Evolutionary conservation across 148 eudicot species (phyloP).

Genomic region (Amaranthus palmeri): DNA sequence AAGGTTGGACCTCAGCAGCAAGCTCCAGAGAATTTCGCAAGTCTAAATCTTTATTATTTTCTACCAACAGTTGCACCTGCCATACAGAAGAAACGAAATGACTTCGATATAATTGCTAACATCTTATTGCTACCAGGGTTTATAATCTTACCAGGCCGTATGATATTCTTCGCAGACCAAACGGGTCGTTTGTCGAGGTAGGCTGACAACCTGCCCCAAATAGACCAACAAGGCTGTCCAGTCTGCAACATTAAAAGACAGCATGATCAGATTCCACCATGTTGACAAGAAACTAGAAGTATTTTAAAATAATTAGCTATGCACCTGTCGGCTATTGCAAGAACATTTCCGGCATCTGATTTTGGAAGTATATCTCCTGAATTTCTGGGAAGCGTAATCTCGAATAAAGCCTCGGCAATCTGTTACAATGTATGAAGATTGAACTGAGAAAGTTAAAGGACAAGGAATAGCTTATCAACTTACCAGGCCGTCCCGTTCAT

Average conservation of each 20-base stretch:
- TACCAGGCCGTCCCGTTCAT: background rate
- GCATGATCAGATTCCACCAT: constrained; percentile 13
- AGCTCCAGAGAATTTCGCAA: constrained; percentile 65
- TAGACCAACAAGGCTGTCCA: constrained; percentile 95
- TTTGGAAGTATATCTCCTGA: constrained; percentile 90
- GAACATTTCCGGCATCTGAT: constrained; percentile 68
- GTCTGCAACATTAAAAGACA: constrained; percentile 44
- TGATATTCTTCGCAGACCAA: constrained; percentile 88
- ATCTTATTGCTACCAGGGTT: constrained; percentile 2
- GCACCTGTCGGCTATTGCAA: constrained; percentile 89
- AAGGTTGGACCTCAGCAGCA: constrained; percentile 86
- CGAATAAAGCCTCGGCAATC: constrained; percentile 91
- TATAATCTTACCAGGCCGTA: constrained; percentile 79
- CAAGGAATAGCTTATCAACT: background rate
- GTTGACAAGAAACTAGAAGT: background rate
- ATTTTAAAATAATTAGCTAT: constrained; percentile 5
- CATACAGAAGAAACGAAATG: constrained; percentile 8
- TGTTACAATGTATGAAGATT: constrained; percentile 21
- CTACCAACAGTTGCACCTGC: constrained; percentile 92
- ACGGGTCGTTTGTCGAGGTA: constrained; percentile 82
- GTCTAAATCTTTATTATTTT: constrained; percentile 64
- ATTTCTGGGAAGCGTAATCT: constrained; percentile 89
- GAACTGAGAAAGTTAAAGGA: background rate
- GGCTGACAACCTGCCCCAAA: constrained; percentile 98
- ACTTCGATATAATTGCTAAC: constrained; percentile 10